Evolutionary conservation across 352 stramenopile genomes (phyloP), one percentile per base, ranked within the genome.

Genomic region (Phytophthora hibernalis): DNA sequence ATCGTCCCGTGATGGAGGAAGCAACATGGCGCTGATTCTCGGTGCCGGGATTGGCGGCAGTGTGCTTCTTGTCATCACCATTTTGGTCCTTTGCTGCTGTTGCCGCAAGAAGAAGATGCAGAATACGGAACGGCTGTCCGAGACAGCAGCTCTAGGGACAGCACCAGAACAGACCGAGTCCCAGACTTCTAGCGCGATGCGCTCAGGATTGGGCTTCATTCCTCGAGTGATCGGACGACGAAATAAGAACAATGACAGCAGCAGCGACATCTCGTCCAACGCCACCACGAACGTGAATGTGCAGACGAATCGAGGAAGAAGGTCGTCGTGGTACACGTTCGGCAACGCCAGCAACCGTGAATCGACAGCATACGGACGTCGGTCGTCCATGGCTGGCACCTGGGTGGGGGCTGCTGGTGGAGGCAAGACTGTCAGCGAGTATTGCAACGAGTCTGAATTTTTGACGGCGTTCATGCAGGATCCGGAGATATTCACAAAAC

Each of bases 401-500:
- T 73, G 57, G 56, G 21, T 79, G 20, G 61, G 65, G 0, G 56
- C 61, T 47, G 61, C 54, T 38, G 54, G 37, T 18, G 70, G 77
- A 35, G 74, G 70, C 30, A 86, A 89, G 52, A 76, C 69, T 8
- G 60, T 83, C 20, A 82, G 83, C 26, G 85, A 89, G 21, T 90
- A 85, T 45, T 87, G 78, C 44, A 74, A 74, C 24, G 85, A 92
- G 38, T 93, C 85, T 0, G 65, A 83, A n/a, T 51, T 59, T 21
- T 69, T 93, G 48, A 75, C 66, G 0, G 57, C 55, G 0, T 91
- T 93, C 30, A 56, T 90, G 33, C 64, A 74, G n/a, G 79, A 93
- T 48, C 68, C 80, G 12, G 45, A 67, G 30, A 62, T 91, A 2
- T 63, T 85, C 16, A 73, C 75, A 5, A 86, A 83, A 47, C 72